A percentile compares a stretch with the other conserved stretches of the same genome.
Conservation (phyloP, 345 rosid species). For the Moricandia arvensis region DNA sequence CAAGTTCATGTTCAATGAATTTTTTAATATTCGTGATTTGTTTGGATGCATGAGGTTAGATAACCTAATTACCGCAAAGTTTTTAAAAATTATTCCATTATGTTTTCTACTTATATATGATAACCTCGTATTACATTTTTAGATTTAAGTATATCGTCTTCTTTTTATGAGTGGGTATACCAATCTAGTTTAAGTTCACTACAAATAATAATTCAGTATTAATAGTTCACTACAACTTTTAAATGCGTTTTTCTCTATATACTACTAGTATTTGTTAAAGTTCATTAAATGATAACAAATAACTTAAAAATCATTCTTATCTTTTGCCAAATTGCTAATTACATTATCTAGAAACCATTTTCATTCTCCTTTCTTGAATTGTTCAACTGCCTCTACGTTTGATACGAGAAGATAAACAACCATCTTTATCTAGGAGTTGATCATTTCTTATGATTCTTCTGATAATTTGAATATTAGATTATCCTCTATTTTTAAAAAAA, state of each 20-base stretch:
- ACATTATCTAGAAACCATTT: background rate
- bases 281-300: background rate
- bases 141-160: background rate
- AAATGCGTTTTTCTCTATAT: background rate
- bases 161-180: background rate
- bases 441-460: background rate
- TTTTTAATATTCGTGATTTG: constrained; percentile 3
- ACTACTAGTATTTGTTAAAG: background rate
- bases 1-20: constrained; percentile 13
- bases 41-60: constrained; percentile 35
- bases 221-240: background rate
- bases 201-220: background rate
- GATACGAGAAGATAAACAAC: constrained; percentile 34
- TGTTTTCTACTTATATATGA: background rate
- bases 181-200: constrained; percentile 12
- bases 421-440: background rate
- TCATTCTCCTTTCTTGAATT: constrained; percentile 6
- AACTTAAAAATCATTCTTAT: background rate
- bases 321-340: background rate
- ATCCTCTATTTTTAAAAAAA: background rate
- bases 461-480: background rate
- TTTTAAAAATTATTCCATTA: background rate
- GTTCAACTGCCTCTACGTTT: constrained; percentile 27
- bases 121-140: background rate
- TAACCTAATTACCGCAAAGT: constrained; percentile 26